Base-by-base conservation (phyloP, 2,329 filamentous ascomycete species). In the Aurifilum marmelostoma region DNA sequence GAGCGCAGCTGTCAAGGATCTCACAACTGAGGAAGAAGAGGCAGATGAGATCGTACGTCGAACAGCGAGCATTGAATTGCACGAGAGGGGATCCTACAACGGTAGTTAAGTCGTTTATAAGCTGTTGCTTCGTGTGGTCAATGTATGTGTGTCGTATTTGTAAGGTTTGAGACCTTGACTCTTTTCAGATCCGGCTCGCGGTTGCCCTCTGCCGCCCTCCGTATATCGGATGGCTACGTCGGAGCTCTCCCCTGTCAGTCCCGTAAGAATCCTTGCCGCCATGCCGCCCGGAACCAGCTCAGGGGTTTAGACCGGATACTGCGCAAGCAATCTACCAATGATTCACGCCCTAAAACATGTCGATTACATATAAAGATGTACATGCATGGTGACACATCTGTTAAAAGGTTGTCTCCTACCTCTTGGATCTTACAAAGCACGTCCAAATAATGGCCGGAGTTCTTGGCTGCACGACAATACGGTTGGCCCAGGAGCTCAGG, bases 1-100 rank as follows among this genome's bases (percentile, higher is more conserved):
- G 34, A 39, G 37, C 64, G 61, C 21, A 60, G 56, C 64, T 62
- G 64, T 67, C 60, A 71, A 62, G 18, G 73, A 70, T 68, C 70
- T 72, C 72, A 69, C 50, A 73, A 69, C 18, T 9, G 61, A 58
- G 16, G 64, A 65, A 14, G 60, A 27, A 27, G 66, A 34, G 27
- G 67, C 39, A 29, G 52, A 2, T 37, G 56, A 47, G 37, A 34
- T n/a, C 32, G 65, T 24, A 18, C 64, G 14, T 64, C 67, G 67
- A 54, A 65, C 12, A 58, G 69, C 43, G 66, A 71, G 54, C 69
- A 71, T 71, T 62, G 63, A 61, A 63, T 37, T 54, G 29, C 34
- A 43, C 52, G 32, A 32, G 50, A 37, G 24, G 29, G 6, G n/a
- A 27, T 41, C 29, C 39, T 12, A 32, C 34, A 27, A 59, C n/a